Percentiles rank a stretch among this genome's conserved stretches.
Evolutionary conservation across 306 rosid genomes (phyloP).

Genomic region (Leucaena leucocephala): DNA sequence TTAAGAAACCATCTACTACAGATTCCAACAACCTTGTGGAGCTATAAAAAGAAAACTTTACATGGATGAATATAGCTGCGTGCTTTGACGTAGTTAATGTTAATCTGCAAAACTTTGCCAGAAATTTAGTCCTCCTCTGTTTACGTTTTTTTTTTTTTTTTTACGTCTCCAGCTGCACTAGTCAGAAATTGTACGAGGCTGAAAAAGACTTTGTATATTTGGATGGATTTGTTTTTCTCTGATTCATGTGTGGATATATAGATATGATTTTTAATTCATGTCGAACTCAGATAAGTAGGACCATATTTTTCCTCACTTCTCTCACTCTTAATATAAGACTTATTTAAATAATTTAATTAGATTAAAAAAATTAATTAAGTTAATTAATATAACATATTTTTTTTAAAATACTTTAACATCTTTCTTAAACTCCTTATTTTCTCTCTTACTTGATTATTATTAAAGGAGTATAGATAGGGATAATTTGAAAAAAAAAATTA

Average conservation of each 20-base stretch:
- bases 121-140: conserved; percentile 41
- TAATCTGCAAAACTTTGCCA: conserved; percentile 45
- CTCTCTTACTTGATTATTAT: no score
- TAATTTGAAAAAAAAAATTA: neutral
- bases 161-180: conserved; percentile 67
- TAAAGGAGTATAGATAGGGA: no score
- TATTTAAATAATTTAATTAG: no score
- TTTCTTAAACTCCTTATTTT: no score
- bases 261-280: conserved; percentile 33
- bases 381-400: no score
- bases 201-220: conserved; percentile 32
- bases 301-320: no score
- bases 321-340: no score
- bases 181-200: conserved; percentile 53
- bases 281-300: conserved; percentile 40
- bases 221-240: conserved; percentile 14
- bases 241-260: neutral
- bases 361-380: no score
- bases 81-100: conserved; percentile 35
- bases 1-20: neutral
- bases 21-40: neutral
- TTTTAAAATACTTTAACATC: no score
- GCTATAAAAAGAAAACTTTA: conserved; percentile 19
- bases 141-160: conserved; percentile 25
- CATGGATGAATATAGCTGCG: conserved; percentile 31